Evolutionary conservation across 2,329 filamentous ascomycete genomes (phyloP).

Genomic region (Cadophora malorum): DNA sequence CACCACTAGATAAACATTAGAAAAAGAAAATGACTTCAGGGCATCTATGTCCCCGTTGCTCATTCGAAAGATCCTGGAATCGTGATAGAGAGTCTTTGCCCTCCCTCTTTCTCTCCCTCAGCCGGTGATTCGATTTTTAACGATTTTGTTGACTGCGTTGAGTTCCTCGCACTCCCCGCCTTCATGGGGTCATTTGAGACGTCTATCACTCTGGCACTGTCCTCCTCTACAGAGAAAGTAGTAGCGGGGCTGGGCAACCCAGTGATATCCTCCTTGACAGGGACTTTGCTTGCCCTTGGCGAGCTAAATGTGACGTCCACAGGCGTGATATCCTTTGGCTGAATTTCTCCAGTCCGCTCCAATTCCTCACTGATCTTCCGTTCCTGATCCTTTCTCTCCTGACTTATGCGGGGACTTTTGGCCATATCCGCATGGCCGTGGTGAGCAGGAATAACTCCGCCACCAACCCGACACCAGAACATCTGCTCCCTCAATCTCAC

Average conservation of each 20-base stretch:
- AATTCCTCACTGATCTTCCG: constrained; percentile 42
- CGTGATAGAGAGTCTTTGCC: constrained; percentile 47
- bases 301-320: constrained; percentile 26
- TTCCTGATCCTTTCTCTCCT: constrained; percentile 42
- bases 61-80: constrained; percentile 45
- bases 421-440: constrained; percentile 34
- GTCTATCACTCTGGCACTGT: constrained; percentile 8
- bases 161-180: constrained; percentile 31
- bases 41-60: constrained; percentile 9
- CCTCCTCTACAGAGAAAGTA: constrained; percentile 18
- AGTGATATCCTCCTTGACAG: constrained; percentile 26
- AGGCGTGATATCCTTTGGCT: constrained; percentile 43
- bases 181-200: constrained; percentile 19
- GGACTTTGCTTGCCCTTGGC: constrained; percentile 25
- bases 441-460: constrained; percentile 76
- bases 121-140: constrained; percentile 28
- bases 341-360: constrained; percentile 41
- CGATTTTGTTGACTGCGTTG: constrained; percentile 37
- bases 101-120: constrained; percentile 41
- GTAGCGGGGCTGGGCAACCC: constrained; percentile 18
- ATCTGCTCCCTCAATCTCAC: constrained; percentile 89
- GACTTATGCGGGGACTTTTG: constrained; percentile 41
- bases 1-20: constrained; percentile 27
- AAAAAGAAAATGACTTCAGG: background rate
- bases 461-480: constrained; percentile 95